Conservation (phyloP, 495 filamentous ascomycete species). For the Penicillium paxilli region DNA sequence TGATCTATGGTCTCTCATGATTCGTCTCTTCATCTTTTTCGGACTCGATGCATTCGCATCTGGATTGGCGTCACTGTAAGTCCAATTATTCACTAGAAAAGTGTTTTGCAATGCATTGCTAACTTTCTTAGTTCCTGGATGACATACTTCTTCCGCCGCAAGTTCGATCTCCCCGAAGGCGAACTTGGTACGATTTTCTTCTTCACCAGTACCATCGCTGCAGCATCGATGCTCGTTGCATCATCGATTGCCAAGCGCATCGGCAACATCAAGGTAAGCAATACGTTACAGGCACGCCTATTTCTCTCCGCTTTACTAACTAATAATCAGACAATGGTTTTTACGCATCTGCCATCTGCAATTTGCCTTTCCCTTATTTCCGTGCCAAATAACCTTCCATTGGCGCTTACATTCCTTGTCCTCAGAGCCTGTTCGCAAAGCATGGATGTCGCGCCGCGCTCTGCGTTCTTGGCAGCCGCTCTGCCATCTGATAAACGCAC, state of each 20-base stretch:
- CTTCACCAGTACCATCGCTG: constrained; percentile 62
- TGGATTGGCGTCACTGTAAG: constrained; percentile 69
- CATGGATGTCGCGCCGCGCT: constrained; percentile 82
- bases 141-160: constrained; percentile 75
- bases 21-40: constrained; percentile 73
- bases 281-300: neutral
- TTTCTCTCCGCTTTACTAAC: constrained; percentile 2
- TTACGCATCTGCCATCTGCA: constrained; percentile 77
- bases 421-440: constrained; percentile 69
- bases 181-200: constrained; percentile 72
- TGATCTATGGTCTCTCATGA: constrained; percentile 59
- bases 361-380: constrained; percentile 71
- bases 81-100: neutral
- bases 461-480: constrained; percentile 74
- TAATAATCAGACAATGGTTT: constrained; percentile 69
- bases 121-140: constrained; percentile 55
- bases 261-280: constrained; percentile 65
- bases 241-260: constrained; percentile 74
- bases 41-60: constrained; percentile 77
- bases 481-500: constrained; percentile 74
- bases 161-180: constrained; percentile 69
- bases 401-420: constrained; percentile 64
- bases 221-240: constrained; percentile 68
- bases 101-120: neutral
- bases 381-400: constrained; percentile 50